Evolutionary conservation across 164 flowering plant genomes (phyloP).

Genomic region (Stephania cephalantha): DNA sequence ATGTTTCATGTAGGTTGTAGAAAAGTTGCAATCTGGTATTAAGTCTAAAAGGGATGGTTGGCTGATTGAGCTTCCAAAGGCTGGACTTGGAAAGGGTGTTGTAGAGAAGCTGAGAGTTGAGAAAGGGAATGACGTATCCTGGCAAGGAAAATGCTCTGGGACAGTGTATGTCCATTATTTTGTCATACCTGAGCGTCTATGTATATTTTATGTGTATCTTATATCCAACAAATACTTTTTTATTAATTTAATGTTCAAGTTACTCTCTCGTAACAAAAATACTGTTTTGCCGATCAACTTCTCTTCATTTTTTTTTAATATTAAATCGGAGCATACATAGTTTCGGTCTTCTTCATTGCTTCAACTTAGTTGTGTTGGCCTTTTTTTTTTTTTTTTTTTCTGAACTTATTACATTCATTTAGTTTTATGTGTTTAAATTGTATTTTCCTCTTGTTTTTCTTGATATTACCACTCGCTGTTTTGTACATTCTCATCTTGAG

Average conservation of each 20-base stretch:
- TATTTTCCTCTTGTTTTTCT: too few relatives aligned
- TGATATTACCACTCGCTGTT: not conserved
- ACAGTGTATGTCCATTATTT: slow-evolving; percentile 73
- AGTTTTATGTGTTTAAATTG: too few relatives aligned
- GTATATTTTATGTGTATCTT: not conserved
- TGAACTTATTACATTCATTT: not conserved
- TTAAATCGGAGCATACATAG: not conserved
- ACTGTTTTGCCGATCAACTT: not conserved
- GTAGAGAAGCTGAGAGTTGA: slow-evolving; percentile 57
- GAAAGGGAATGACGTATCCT: slow-evolving; percentile 62
- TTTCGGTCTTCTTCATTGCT: not conserved
- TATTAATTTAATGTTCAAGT: not conserved
- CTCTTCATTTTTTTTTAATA: not conserved
- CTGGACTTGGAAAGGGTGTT: slow-evolving; percentile 58
- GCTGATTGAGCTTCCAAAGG: slow-evolving; percentile 59
- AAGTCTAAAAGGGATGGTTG: slow-evolving; percentile 70
- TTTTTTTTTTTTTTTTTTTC: not conserved
- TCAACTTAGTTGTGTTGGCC: not conserved
- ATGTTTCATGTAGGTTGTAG: slow-evolving; percentile 58
- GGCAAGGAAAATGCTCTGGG: slow-evolving; percentile 99
- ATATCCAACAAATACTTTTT: not conserved
- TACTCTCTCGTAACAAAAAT: too few relatives aligned
- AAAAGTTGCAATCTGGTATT: slow-evolving; percentile 63
- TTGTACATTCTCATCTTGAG: not conserved
- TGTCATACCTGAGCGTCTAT: not conserved